Conservation (phyloP, 139 green algal genomes). For the Chlorella sorokiniana region DNA sequence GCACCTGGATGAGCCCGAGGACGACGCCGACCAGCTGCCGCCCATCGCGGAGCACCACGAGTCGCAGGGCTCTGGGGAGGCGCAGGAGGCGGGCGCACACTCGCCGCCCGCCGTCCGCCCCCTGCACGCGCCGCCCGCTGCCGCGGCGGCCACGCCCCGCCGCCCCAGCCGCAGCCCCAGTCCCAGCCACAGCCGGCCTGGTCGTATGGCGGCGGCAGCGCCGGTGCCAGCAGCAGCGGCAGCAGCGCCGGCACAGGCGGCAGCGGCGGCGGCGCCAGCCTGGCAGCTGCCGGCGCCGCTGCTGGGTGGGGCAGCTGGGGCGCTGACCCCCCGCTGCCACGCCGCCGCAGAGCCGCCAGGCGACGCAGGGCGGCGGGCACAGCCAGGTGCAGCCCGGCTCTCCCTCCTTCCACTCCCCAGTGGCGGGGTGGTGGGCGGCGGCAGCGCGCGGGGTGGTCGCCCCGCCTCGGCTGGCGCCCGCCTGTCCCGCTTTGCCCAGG, state of each 20-base stretch:
- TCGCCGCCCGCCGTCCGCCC: neutral
- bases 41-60: slow-evolving; percentile 19
- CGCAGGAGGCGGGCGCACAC: neutral
- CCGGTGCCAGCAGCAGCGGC: neutral
- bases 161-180: neutral
- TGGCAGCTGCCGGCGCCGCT: neutral
- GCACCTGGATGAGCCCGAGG: slow-evolving; percentile 17
- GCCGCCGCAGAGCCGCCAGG: neutral
- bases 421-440: neutral
- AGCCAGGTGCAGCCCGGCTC: neutral
- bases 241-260: neutral
- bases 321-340: neutral
- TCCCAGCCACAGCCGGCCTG: neutral
- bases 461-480: neutral
- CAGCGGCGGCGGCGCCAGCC: neutral
- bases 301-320: neutral
- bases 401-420: neutral
- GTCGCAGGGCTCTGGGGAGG: neutral
- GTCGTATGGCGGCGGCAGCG: neutral
- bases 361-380: neutral
- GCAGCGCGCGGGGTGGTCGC: neutral
- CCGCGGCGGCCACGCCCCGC: too few relatives aligned
- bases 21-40: slow-evolving; percentile 17
- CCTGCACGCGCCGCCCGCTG: too few relatives aligned
- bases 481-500: slow-evolving; percentile 18